Conservation (phyloP, 2,329 filamentous ascomycete genomes). For the Alternaria sp. region DNA sequence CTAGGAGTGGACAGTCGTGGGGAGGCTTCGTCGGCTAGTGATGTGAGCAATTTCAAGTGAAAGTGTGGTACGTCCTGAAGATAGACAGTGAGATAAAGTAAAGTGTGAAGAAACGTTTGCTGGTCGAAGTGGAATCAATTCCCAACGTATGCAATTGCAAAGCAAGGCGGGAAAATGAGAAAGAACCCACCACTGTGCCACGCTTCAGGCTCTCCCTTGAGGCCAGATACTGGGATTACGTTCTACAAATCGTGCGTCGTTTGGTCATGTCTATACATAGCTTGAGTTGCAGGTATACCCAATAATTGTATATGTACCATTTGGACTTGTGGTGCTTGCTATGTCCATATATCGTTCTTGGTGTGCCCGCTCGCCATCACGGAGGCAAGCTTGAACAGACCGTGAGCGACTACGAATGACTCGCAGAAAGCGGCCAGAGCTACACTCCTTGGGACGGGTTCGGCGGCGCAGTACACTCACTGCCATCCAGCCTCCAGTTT, state of each 20-base stretch:
- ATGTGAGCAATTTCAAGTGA: neutral
- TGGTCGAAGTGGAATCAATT: neutral
- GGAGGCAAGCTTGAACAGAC: neutral
- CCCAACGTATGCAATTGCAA: neutral
- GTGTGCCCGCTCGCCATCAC: neutral
- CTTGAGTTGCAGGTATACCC: neutral
- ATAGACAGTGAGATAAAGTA: neutral
- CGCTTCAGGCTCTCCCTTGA: neutral
- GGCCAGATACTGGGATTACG: neutral
- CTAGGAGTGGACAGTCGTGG: neutral
- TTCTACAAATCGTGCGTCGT: neutral
- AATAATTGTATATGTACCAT: neutral
- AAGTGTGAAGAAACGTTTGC: neutral
- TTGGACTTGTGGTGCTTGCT: neutral
- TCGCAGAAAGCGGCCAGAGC: neutral
- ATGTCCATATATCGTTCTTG: neutral
- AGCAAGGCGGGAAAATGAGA: neutral
- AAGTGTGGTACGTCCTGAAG: neutral
- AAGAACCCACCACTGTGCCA: neutral
- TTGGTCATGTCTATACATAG: neutral
- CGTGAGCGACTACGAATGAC: neutral
- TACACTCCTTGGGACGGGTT: neutral
- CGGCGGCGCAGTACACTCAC: conserved; percentile 7
- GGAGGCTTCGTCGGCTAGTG: neutral
- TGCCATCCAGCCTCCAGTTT: conserved; percentile 52